These are phyloP conservation scores for Rhododendron williamsianum DNA, from an alignment of 148 eudicot genomes.

Conservation along the genomic window DNA sequence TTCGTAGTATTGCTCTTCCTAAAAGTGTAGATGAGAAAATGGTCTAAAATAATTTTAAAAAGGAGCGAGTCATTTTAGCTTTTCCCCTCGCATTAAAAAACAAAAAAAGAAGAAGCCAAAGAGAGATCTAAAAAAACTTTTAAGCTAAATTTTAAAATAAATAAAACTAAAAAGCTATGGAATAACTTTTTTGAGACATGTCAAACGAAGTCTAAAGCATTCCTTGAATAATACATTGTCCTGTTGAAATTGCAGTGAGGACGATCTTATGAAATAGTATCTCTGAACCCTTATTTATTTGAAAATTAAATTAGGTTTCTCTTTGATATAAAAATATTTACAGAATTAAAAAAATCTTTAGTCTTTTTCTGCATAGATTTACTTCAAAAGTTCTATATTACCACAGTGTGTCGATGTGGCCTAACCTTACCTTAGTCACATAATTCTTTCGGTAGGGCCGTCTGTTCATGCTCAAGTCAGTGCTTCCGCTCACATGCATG, in stretches of 20 bases:
- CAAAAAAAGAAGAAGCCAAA: no score
- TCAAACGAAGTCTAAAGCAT: neutral
- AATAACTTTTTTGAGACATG: neutral
- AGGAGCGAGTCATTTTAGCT: neutral
- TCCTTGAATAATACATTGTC: neutral
- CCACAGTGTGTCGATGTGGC: neutral
- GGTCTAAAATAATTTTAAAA: no score
- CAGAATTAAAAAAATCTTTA: neutral
- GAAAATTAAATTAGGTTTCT: no score
- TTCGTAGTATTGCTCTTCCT: neutral
- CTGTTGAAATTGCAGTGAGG: neutral
- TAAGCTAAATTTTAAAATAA: neutral
- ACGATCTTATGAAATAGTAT: neutral
- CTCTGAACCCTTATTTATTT: neutral
- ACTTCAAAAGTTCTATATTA: neutral
- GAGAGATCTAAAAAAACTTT: neutral
- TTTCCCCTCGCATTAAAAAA: no score
- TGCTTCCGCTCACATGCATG: no score
- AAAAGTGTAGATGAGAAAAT: no score
- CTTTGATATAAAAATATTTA: no score
- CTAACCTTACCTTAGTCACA: neutral
- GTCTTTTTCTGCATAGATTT: neutral
- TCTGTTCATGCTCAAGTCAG: no score
- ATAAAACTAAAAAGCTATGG: neutral
- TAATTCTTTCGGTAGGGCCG: no score